These are phyloP conservation scores for Aspergillus unguis DNA, from an alignment of 2,329 filamentous ascomycete genomes.

Conservation along the genomic window DNA sequence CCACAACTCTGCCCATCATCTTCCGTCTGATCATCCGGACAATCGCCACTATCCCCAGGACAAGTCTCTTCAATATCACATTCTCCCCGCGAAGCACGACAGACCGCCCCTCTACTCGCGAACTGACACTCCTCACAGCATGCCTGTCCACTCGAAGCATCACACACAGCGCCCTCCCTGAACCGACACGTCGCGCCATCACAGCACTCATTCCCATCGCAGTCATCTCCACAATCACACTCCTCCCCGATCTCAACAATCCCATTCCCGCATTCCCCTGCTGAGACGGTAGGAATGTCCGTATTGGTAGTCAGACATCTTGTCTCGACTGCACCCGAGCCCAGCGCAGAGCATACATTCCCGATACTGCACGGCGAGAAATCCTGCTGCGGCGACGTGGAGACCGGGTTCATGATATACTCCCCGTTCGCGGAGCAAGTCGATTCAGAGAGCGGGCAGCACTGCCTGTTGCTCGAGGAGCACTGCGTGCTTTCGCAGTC, in stretches of 20 bases:
- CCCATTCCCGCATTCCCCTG: constrained; percentile 70
- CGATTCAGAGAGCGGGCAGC: constrained; percentile 67
- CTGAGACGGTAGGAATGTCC: constrained; percentile 44
- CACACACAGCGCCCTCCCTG: constrained; percentile 11
- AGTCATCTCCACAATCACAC: constrained; percentile 73
- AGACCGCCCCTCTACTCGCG: constrained; percentile 1
- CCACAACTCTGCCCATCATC: constrained; percentile 11
- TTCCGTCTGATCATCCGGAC: constrained; percentile 8
- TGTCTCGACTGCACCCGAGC: constrained; percentile 66
- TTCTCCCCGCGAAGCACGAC: constrained; percentile 1
- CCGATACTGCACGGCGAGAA: constrained; percentile 86
- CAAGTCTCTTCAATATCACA: constrained; percentile 15
- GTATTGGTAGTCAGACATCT: constrained; percentile 64
- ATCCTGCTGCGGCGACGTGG: constrained; percentile 62
- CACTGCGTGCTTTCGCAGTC: constrained; percentile 49
- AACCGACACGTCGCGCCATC: constrained; percentile 20
- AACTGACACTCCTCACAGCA: constrained; percentile 16
- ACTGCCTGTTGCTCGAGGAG: constrained; percentile 61
- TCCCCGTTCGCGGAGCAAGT: constrained; percentile 67
- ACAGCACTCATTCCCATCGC: constrained; percentile 18
- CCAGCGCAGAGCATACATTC: constrained; percentile 81
- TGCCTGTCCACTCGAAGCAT: constrained; percentile 4
- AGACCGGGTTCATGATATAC: constrained; percentile 59
- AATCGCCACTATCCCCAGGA: constrained; percentile 3
- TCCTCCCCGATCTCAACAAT: constrained; percentile 87